A percentile compares a stretch with the other conserved stretches of the same genome.
Evolutionary conservation across 2,329 filamentous ascomycete genomes (phyloP).

Genomic region (Sporothrix mexicana): DNA sequence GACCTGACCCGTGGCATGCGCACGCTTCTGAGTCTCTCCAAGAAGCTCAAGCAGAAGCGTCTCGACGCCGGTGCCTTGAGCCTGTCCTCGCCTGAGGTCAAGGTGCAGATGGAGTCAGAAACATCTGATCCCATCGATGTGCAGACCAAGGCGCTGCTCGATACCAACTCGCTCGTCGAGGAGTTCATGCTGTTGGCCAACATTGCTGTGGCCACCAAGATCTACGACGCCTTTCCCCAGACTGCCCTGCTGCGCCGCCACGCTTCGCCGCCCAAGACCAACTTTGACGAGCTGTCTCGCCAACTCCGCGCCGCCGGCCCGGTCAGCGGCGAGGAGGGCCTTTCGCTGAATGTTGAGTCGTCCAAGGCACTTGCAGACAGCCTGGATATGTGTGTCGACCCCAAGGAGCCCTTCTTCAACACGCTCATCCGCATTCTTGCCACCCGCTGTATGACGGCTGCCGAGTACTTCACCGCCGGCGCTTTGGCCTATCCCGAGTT

Average conservation of each 20-base stretch:
- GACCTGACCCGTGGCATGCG: constrained; percentile 91
- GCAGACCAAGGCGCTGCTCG: constrained; percentile 90
- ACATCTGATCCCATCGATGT: constrained; percentile 96
- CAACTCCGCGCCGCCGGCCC: constrained; percentile 72
- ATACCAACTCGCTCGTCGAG: constrained; percentile 96
- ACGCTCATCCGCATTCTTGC: constrained; percentile 96
- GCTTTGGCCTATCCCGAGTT: constrained; percentile 93
- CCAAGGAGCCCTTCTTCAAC: constrained; percentile 92
- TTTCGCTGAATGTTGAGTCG: constrained; percentile 82
- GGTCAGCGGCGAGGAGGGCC: constrained; percentile 43
- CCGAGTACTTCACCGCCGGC: constrained; percentile 96
- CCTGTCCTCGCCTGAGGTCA: constrained; percentile 96
- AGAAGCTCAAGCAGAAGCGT: constrained; percentile 91
- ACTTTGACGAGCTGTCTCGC: constrained; percentile 91
- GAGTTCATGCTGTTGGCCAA: constrained; percentile 99
- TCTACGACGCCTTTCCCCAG: constrained; percentile 90
- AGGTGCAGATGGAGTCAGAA: constrained; percentile 92
- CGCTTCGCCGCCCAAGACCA: constrained; percentile 88
- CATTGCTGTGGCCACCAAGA: constrained; percentile 87
- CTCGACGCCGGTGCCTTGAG: constrained; percentile 96
- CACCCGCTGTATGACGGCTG: constrained; percentile 98
- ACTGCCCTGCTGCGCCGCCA: constrained; percentile 93
- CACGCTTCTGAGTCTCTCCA: constrained; percentile 83
- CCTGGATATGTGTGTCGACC: constrained; percentile 81
- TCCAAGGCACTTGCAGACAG: constrained; percentile 94